Conservation (phyloP, 495 filamentous ascomycete genomes). For the Aspergillus cristatus region DNA sequence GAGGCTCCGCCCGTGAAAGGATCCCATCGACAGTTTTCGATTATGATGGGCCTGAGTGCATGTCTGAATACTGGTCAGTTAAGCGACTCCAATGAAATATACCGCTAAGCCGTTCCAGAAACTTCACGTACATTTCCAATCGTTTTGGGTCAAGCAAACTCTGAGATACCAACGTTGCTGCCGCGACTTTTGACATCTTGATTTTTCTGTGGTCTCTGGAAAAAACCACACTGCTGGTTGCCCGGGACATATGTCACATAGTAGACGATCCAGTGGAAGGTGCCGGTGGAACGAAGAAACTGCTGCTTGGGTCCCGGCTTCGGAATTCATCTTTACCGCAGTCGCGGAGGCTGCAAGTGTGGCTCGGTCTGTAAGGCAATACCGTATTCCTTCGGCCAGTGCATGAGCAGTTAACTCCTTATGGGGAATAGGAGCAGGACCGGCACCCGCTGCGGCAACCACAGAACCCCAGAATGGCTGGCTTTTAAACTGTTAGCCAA, state of each 20-base stretch:
- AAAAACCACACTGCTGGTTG: slow-evolving; percentile 65
- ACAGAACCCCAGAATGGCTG: slow-evolving; percentile 80
- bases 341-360: slow-evolving; percentile 47
- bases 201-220: no score
- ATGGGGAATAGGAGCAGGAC: slow-evolving; percentile 63
- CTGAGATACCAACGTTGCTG: no score
- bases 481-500: slow-evolving; percentile 9
- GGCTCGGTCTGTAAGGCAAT: slow-evolving; percentile 52
- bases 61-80: no score
- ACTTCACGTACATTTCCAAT: slow-evolving; percentile 47
- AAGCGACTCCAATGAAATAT: no score
- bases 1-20: slow-evolving; percentile 38
- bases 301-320: slow-evolving; percentile 66
- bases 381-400: slow-evolving; percentile 59
- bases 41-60: slow-evolving; percentile 17
- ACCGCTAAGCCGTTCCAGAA: no score
- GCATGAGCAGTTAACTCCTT: slow-evolving; percentile 55
- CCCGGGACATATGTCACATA: slow-evolving; percentile 57
- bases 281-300: slow-evolving; percentile 61
- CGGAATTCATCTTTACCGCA: slow-evolving; percentile 49
- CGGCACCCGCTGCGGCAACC: slow-evolving; percentile 56
- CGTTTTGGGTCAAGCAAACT: slow-evolving; percentile 54
- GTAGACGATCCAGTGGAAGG: slow-evolving; percentile 52
- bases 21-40: slow-evolving; percentile 31
- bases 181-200: no score